Conservation (phyloP, 768 basidiomycete species). For the Boletellus ananiceps region DNA sequence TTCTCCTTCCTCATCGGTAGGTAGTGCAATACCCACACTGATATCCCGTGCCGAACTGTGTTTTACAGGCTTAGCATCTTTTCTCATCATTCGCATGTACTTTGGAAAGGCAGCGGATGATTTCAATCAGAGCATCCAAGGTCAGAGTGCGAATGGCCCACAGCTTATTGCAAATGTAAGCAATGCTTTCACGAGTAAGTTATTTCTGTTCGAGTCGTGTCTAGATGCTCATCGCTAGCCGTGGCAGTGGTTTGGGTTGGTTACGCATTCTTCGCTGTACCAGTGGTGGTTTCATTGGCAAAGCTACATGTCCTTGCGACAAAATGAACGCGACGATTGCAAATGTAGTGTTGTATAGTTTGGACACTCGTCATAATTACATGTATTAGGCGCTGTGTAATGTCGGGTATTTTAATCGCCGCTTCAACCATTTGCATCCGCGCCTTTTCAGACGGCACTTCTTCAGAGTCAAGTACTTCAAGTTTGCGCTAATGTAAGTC, state of each 20-base stretch:
- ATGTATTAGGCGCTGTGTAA: too few relatives aligned
- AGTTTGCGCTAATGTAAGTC: conserved; percentile 13
- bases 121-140: conserved; percentile 61
- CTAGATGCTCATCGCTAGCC: conserved; percentile 1
- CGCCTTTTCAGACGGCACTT: not conserved
- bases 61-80: conserved; percentile 55
- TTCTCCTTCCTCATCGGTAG: conserved; percentile 71
- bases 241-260: conserved; percentile 71
- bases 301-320: conserved; percentile 58
- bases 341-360: not conserved
- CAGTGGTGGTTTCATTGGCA: conserved; percentile 62
- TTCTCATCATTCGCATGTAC: conserved; percentile 74
- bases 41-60: not conserved
- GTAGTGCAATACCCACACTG: conserved; percentile 6
- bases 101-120: conserved; percentile 76
- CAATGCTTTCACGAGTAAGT: conserved; percentile 74
- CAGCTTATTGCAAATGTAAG: conserved; percentile 57
- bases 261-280: conserved; percentile 69
- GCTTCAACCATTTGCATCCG: conserved; percentile 12
- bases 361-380: too few relatives aligned
- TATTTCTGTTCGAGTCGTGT: not conserved
- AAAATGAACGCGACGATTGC: conserved; percentile 28
- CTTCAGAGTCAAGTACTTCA: not conserved
- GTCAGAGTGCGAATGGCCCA: conserved; percentile 51
- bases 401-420: conserved; percentile 9